A percentile compares a stretch with the other conserved stretches of the same genome.
These are phyloP conservation scores for Cladosporium cucumerinum DNA, from an alignment of 2,329 filamentous ascomycete species.

Conservation along the genomic window DNA sequence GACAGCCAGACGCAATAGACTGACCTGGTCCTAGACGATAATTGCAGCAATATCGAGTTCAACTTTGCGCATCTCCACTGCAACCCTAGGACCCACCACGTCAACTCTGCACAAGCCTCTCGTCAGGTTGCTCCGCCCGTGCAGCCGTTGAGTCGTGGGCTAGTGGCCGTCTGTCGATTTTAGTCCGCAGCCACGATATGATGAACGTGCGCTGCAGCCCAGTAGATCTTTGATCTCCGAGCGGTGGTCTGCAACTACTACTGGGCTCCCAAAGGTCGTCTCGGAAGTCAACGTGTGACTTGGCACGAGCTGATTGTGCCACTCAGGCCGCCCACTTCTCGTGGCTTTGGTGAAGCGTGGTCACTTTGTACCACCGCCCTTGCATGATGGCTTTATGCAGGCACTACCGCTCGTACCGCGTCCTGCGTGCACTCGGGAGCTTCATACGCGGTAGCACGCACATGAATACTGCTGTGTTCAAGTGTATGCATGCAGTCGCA, in stretches of 20 bases:
- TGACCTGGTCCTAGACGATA: slow-evolving; percentile 7
- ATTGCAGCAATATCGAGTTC: slow-evolving; percentile 3
- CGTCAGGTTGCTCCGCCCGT: slow-evolving; percentile 5
- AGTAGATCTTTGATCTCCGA: slow-evolving; percentile 4
- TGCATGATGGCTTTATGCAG: slow-evolving; percentile 24
- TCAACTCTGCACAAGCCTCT: slow-evolving; percentile 9
- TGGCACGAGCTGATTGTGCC: slow-evolving; percentile 10
- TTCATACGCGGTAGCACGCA: slow-evolving; percentile 3
- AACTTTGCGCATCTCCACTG: neutral
- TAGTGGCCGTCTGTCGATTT: neutral
- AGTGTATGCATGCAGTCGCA: neutral
- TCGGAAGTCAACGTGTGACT: neutral
- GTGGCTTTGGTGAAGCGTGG: slow-evolving; percentile 26
- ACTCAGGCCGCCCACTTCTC: slow-evolving; percentile 19
- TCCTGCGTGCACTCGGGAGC: slow-evolving; percentile 8
- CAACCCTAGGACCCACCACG: neutral
- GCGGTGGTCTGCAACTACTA: slow-evolving; percentile 10
- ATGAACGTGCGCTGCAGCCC: neutral
- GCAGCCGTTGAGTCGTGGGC: slow-evolving; percentile 10
- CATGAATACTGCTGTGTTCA: neutral
- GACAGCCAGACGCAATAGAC: neutral
- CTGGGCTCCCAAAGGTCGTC: neutral
- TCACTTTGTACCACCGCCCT: slow-evolving; percentile 18
- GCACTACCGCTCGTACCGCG: slow-evolving; percentile 22
- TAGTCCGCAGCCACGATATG: neutral